Conservation (phyloP, 2,329 filamentous ascomycete species). For the Ilyonectria mors-panacis region DNA sequence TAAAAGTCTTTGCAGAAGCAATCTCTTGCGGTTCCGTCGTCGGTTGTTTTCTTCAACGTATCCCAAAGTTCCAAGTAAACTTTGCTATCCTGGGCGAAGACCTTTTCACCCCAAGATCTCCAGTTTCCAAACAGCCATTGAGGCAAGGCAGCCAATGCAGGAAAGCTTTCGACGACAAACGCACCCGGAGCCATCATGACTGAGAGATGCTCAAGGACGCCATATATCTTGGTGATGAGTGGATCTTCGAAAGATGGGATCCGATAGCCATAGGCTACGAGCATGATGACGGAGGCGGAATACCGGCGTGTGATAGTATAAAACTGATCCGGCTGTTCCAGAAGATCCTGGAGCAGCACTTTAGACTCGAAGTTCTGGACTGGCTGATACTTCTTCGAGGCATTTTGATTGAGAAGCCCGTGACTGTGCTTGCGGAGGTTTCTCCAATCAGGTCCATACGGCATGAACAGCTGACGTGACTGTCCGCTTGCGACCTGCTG, state of each 20-base stretch:
- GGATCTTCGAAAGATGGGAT: constrained; percentile 38
- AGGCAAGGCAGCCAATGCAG: constrained; percentile 20
- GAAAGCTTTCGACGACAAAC: constrained; percentile 31
- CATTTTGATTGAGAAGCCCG: constrained; percentile 30
- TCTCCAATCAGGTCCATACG: constrained; percentile 30
- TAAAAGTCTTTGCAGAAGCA: constrained; percentile 41
- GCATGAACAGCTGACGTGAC: constrained; percentile 33
- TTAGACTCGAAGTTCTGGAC: constrained; percentile 43
- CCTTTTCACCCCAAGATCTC: constrained; percentile 28
- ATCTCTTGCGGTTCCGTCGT: constrained; percentile 31
- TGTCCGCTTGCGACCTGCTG: constrained; percentile 29
- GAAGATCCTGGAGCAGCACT: constrained; percentile 25
- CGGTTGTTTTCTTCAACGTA: constrained; percentile 24
- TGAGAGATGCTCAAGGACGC: constrained; percentile 32
- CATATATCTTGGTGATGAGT: constrained; percentile 37
- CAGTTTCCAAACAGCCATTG: constrained; percentile 29
- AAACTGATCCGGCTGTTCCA: constrained; percentile 28
- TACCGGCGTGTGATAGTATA: constrained; percentile 41
- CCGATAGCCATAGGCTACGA: constrained; percentile 37
- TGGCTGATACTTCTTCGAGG: constrained; percentile 33
- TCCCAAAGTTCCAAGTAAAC: constrained; percentile 38
- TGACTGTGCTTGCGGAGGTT: constrained; percentile 33
- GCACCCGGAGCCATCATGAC: constrained; percentile 29
- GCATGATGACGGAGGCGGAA: constrained; percentile 40
- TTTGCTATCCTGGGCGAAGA: constrained; percentile 34